Base-by-base conservation (phyloP, 169 alveolate genomes). In the Plasmodium cynomolgi region DNA sequence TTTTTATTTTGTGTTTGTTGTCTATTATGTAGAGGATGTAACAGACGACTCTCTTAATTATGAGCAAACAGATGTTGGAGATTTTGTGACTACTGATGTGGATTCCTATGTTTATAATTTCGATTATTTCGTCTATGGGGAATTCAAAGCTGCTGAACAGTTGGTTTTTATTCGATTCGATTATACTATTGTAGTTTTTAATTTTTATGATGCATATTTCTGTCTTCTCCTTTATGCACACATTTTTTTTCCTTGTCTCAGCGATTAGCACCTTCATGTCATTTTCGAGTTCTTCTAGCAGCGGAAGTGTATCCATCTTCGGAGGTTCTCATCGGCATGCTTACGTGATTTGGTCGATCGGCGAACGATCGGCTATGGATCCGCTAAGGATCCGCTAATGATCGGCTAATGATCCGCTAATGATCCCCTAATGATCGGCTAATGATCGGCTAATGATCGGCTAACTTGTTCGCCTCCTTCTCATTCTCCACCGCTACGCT, bases 121-220 rank as follows among this genome's bases (percentile, higher is more conserved):
- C 94, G 37, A 88, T 39, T 20, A 88, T 77, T 79, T 88, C 94
- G 37, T 88, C 84, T 23, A 88, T 29, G 23, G 94, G 94, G 13
- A 88, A 88, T 80, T 88, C 91, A 62, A 88, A 88, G 82, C 47
- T 81, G 82, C 54, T 56, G 74, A 88, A 58, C 54, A 88, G 72
- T 23, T 80, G 41, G 72, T 68, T 88, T 81, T 81, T 81, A 58
- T 80, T 88, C 37, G 82, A 80, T 80, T 37, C 54, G 9, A 88
- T 74, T 80, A 88, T 88, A 44, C 94, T 88, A 79, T 79, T 88
- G 75, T 88, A 88, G 34, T 88, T 88, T 81, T 88, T 88, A 26
- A 79, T 80, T 44, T 88, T 80, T 58, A 88, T 79, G 72, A 79
- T 80, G 23, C 26, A 56, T 39, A 88, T 88, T 88, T 88, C 94